These are phyloP conservation scores for Diddensiella santjacobensis DNA, from an alignment of 805 yeast species.

Conservation along the genomic window DNA sequence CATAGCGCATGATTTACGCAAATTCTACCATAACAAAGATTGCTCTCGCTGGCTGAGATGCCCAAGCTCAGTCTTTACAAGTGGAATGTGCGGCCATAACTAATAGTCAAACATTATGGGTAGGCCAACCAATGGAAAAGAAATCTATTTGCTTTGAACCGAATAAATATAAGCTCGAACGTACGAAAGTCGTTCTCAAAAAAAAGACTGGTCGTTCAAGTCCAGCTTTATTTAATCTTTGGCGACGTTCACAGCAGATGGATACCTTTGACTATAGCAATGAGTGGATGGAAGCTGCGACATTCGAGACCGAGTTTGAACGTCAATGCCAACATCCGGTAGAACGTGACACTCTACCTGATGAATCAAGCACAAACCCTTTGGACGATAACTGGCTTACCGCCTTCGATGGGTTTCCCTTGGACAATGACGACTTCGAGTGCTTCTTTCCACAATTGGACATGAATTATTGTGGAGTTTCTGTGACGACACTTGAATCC, in stretches of 20 bases:
- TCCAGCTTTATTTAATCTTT: too few species aligned
- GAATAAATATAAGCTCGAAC: too few species aligned
- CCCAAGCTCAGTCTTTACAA: too few species aligned
- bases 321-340: background rate
- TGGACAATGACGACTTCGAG: background rate
- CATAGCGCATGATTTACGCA: too few species aligned
- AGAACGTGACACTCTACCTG: background rate
- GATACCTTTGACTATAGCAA: slow-evolving; percentile 6
- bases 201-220: too few species aligned
- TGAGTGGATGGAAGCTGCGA: background rate
- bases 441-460: background rate
- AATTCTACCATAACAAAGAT: too few species aligned
- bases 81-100: background rate
- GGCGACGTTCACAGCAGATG: background rate
- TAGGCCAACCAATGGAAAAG: too few species aligned
- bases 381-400: background rate
- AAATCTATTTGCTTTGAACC: too few species aligned
- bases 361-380: background rate
- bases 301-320: background rate
- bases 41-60: too few species aligned
- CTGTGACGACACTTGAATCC: background rate
- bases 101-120: background rate
- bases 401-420: background rate
- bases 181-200: too few species aligned
- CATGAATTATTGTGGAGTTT: background rate